Conservation (phyloP, 1,284 basidiomycete species). For the Ustilago loliicola region DNA sequence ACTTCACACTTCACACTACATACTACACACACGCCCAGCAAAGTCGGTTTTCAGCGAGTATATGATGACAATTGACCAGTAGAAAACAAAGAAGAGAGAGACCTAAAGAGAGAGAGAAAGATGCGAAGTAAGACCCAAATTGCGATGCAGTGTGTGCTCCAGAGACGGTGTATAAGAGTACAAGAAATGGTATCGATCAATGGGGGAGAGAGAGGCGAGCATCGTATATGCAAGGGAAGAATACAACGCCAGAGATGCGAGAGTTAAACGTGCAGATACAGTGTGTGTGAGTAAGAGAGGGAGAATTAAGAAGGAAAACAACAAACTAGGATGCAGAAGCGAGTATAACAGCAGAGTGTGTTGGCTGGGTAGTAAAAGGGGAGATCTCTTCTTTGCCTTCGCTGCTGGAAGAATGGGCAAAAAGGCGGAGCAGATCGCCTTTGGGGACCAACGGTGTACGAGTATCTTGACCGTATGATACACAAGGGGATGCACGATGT, state of each 20-base stretch:
- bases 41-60: constrained; percentile 32
- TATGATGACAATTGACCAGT: constrained; percentile 26
- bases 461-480: constrained; percentile 46
- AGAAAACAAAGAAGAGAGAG: constrained; percentile 2
- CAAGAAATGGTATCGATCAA: constrained; percentile 23
- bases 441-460: constrained; percentile 44
- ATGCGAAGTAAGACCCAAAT: constrained; percentile 24
- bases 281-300: background rate
- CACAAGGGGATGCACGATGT: constrained; percentile 5
- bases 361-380: constrained; percentile 24
- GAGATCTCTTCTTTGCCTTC: constrained; percentile 26
- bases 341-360: constrained; percentile 44
- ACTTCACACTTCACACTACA: background rate
- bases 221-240: background rate
- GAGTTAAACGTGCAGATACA: background rate
- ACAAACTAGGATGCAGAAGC: constrained; percentile 30
- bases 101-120: constrained; percentile 16
- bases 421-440: constrained; percentile 19
- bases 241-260: background rate
- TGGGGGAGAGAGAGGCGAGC: constrained; percentile 2
- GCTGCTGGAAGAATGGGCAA: constrained; percentile 4
- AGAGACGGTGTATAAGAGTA: constrained; percentile 54
- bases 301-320: constrained; percentile 4
- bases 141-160: constrained; percentile 39
- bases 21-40: background rate